A percentile compares a stretch with the other conserved stretches of the same genome.
These are phyloP conservation scores for Cryptosporidium sp. DNA, from an alignment of 169 alveolate species.

Conservation along the genomic window DNA sequence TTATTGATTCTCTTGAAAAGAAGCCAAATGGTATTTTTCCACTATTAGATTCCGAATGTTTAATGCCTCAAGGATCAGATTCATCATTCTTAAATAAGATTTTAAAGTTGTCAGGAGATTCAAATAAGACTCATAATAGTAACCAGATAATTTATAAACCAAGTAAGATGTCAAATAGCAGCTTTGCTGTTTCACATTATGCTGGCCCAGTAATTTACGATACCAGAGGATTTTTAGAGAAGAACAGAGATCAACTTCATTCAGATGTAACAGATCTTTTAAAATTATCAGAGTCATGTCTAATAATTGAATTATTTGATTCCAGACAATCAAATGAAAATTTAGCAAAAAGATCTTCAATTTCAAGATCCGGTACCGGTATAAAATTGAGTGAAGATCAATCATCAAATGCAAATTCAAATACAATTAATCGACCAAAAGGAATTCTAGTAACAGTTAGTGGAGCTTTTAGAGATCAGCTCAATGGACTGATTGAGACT, in stretches of 20 bases:
- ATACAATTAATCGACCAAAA: slow-evolving; percentile 25
- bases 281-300: slow-evolving; percentile 50
- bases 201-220: slow-evolving; percentile 87
- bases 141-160: slow-evolving; percentile 46
- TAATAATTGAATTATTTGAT: slow-evolving; percentile 78
- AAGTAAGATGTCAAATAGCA: slow-evolving; percentile 60
- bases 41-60: slow-evolving; percentile 83
- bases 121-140: background rate
- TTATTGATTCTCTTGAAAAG: slow-evolving; percentile 89
- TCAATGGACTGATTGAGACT: slow-evolving; percentile 83
- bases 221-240: slow-evolving; percentile 83
- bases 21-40: slow-evolving; percentile 80
- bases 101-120: slow-evolving; percentile 13
- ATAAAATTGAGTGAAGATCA: background rate
- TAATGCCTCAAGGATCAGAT: slow-evolving; percentile 82
- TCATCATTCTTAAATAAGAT: slow-evolving; percentile 78
- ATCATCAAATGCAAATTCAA: slow-evolving; percentile 10
- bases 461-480: slow-evolving; percentile 81
- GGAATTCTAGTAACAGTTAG: slow-evolving; percentile 67
- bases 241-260: slow-evolving; percentile 85
- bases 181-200: slow-evolving; percentile 82
- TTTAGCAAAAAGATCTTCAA: slow-evolving; percentile 21
- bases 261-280: slow-evolving; percentile 78
- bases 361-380: slow-evolving; percentile 47
- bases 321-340: background rate